Base-by-base conservation (phyloP, 768 basidiomycete genomes). In the Podaxis sp. region DNA sequence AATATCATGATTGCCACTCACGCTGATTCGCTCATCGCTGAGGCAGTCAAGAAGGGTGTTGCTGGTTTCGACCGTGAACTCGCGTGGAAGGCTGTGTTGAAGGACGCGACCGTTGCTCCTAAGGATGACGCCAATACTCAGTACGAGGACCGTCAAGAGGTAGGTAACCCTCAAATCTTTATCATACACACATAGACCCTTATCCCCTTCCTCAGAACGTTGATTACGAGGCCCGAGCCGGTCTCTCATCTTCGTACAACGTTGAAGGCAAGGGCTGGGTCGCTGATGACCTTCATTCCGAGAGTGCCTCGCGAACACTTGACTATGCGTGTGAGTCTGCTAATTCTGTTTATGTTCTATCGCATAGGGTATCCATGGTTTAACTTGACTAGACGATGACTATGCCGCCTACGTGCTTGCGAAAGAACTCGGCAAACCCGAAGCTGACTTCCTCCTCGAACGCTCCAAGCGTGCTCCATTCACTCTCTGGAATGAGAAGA, bases 1-100 rank as follows among this genome's bases (percentile, higher is more conserved):
- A 94, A 92, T 67, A 92, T 93, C 67, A 94, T 94, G 92, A 87
- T 85, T 15, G 88, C 81, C 9, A 93, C 90, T 0, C 90, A 95
- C 66, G 89, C 90, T 6, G 90, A 92, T 68, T 92, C 90, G 1
- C 82, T 90, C 38, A 78, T 92, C 26, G 87, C 90, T 0, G 88
- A 90, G 70, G 89, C 88, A 0, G 84, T 86, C 9, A 66, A 86
- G 28, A 91, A 91, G 74, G 87, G 87, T 8, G 74, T 90, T 12
- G 78, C 75, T 0, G 87, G 79, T 0, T 90, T 91, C 56, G 86
- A 92, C 71, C 71, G 77, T 2, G 81, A 84, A 0, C 73, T 84
- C 1, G 90, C 90, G 0, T 94, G 86, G 83, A 82, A 87, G 44
- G 90, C 91, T 0, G 89, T 92, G 0, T 80, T 81, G 73, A 93